phyloP scores from a whole-genome alignment of 139 green algal species.

The Ostreobium quekettii region DNA sequence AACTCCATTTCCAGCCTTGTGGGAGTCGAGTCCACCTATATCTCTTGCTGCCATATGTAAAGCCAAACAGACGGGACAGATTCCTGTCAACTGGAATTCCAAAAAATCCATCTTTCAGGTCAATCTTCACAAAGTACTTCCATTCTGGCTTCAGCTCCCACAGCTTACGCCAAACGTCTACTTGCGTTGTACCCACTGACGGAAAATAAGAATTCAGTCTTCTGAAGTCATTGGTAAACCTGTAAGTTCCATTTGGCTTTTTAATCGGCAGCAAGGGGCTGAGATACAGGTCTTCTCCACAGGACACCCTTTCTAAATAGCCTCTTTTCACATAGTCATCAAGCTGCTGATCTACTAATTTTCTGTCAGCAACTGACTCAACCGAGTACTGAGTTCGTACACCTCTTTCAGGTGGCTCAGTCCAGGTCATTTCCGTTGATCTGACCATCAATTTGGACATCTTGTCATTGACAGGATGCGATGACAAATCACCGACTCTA shows the following conservation, averaged over 20 bases:
- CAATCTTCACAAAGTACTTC: conserved; percentile 5
- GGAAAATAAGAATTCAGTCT: conserved; percentile 14
- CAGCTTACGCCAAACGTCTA: background rate
- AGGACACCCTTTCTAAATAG: background rate
- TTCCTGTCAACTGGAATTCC: background rate
- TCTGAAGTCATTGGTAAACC: conserved; percentile 16
- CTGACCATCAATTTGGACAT: background rate
- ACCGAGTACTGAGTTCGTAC: background rate
- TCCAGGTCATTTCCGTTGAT: background rate
- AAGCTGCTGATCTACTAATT: background rate
- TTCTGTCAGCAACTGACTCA: background rate
- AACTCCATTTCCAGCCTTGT: background rate
- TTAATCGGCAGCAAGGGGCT: background rate
- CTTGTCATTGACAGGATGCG: background rate
- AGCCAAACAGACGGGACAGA: conserved; percentile 4
- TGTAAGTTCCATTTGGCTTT: conserved; percentile 5
- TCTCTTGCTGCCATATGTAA: background rate
- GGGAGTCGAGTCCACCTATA: conserved; percentile 8
- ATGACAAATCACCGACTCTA: background rate
- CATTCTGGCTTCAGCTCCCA: background rate
- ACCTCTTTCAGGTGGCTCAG: background rate
- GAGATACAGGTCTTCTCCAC: background rate
- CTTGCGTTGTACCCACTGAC: background rate
- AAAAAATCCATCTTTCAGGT: conserved; percentile 18
- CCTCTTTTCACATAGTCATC: conserved; percentile 14